Base-by-base conservation (phyloP, 169 alveolate species). In the Cryptosporidium xiaoi region DNA sequence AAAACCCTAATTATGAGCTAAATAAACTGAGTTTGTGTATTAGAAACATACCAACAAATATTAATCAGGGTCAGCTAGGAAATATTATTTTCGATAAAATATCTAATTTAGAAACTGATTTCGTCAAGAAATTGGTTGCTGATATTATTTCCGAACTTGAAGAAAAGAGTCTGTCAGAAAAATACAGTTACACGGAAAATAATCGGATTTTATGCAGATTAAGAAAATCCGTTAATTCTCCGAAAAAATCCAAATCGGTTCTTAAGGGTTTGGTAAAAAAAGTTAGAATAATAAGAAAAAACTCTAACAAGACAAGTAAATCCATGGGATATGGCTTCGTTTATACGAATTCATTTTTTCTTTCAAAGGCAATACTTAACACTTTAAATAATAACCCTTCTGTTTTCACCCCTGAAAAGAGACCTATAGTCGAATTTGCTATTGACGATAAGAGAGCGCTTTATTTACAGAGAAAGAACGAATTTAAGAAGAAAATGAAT, bases 391-490 rank as follows among this genome's bases (percentile, higher is more conserved):
- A 77, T 36, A 77, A 77, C 44, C 87, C 87, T 16, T 12, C 44
- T 8, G 36, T 60, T 58, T 77, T 77, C 31, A 24, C 77, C 10
- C 16, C 64, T 10, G 87, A 77, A 62, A 77, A 50, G 44, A 15
- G 87, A n/a, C 87, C 87, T 13, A 77, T 77, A 40, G 87, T 77
- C 16, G 87, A 77, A 50, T 77, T 77, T 77, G 87, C 87, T 12
- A 62, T 77, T 8, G 87, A 77, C 1, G 87, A 77, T 15, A 56
- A 77, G 10, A 77, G 87, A 27, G 87, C 87, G 3, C 29, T 77
- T 12, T 77, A 27, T 27, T 18, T 77, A 16, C 87, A 77, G 29
- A 62, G 4, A 15, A 77, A 36, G 20, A 77, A 6, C 18, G 33
- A 66, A 66, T 16, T 29, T 2, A 71, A 44, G n/a, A n/a, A 40